phyloP scores from a whole-genome alignment of 1,284 basidiomycete species.

The Malassezia equina region DNA sequence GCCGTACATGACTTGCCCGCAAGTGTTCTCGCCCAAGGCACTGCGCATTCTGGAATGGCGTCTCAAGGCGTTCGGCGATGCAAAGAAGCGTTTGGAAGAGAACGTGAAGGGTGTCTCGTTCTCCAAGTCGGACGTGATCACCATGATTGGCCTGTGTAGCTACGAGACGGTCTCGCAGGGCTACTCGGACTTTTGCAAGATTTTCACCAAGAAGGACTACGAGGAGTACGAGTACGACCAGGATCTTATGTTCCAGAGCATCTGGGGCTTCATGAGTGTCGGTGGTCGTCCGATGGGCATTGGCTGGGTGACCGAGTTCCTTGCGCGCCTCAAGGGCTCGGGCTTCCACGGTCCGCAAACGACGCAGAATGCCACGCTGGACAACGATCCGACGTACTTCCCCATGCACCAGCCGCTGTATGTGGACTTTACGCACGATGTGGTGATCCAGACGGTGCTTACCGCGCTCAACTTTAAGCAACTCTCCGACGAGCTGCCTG shows the following conservation, averaged over 20 bases:
- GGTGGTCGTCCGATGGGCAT: constrained; percentile 69
- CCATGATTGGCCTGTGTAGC: constrained; percentile 48
- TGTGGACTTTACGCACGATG: constrained; percentile 39
- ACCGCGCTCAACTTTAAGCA: constrained; percentile 40
- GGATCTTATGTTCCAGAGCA: constrained; percentile 38
- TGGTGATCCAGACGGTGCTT: constrained; percentile 29
- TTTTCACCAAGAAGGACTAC: constrained; percentile 82
- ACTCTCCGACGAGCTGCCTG: constrained; percentile 24
- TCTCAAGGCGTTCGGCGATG: background rate
- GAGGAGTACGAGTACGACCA: constrained; percentile 65
- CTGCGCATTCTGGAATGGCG: constrained; percentile 20
- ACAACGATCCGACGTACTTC: constrained; percentile 26
- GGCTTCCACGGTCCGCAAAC: constrained; percentile 22
- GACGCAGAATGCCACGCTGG: constrained; percentile 35
- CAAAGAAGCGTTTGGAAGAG: constrained; percentile 28
- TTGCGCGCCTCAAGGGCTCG: constrained; percentile 27
- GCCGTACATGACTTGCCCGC: constrained; percentile 59
- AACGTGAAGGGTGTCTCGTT: constrained; percentile 48
- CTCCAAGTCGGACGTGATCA: constrained; percentile 30
- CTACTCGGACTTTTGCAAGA: constrained; percentile 59
- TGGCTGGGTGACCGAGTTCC: constrained; percentile 57
- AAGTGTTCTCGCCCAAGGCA: constrained; percentile 53
- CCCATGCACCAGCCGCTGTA: constrained; percentile 37
- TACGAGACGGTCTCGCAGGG: constrained; percentile 37
- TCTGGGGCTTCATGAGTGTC: constrained; percentile 71